phyloP scores from a whole-genome alignment of 1,139 yeast species.

The Geotrichum cucujoidarum region DNA sequence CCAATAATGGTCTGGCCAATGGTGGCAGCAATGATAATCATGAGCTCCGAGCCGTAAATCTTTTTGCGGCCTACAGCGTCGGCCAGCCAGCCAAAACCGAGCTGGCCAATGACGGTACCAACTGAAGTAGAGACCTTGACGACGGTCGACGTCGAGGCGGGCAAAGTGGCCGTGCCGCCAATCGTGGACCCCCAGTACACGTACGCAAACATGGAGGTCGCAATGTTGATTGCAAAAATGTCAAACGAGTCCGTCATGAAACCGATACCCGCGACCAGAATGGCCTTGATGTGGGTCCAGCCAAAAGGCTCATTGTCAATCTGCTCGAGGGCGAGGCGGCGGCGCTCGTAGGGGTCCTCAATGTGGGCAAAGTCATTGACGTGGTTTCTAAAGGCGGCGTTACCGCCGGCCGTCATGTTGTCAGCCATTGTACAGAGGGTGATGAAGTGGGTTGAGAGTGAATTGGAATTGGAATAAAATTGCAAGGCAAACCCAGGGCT shows the following conservation, averaged over 20 bases:
- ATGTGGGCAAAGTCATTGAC: constrained; percentile 78
- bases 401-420: constrained; percentile 61
- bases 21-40: constrained; percentile 74
- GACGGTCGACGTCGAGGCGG: constrained; percentile 65
- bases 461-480: too few relatives aligned
- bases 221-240: constrained; percentile 82
- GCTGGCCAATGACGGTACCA: constrained; percentile 55
- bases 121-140: constrained; percentile 82
- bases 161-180: constrained; percentile 43
- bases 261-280: constrained; percentile 89
- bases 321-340: constrained; percentile 82
- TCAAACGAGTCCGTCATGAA: constrained; percentile 90
- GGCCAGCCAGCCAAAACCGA: constrained; percentile 74
- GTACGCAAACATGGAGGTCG: constrained; percentile 47
- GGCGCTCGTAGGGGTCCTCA: constrained; percentile 82
- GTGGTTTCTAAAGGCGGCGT: constrained; percentile 85
- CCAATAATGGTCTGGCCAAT: constrained; percentile 59
- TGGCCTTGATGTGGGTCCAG: constrained; percentile 85
- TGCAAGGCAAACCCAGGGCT: too few relatives aligned
- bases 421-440: constrained; percentile 12
- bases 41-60: constrained; percentile 79
- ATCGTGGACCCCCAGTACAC: constrained; percentile 55
- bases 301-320: constrained; percentile 82
- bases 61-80: constrained; percentile 79
- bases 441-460: neutral